Evolutionary conservation across 1,284 basidiomycete species (phyloP).

Genomic region (Butyriboletus appendiculatus): DNA sequence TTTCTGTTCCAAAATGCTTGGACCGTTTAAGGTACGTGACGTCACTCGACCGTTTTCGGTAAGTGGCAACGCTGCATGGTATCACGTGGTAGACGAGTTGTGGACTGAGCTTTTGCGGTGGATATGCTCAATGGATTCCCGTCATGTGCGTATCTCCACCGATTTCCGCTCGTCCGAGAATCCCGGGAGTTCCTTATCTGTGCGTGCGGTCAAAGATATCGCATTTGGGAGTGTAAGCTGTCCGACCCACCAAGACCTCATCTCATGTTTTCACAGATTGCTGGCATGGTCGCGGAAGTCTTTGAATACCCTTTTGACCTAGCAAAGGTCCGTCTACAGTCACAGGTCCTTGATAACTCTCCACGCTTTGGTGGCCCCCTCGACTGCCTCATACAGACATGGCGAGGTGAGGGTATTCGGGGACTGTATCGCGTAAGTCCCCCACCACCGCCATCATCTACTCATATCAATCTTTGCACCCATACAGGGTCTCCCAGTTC

Average conservation of each 20-base stretch:
- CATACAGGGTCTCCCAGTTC: constrained; percentile 80
- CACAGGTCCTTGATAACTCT: constrained; percentile 75
- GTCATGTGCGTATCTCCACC: neutral
- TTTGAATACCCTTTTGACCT: constrained; percentile 89
- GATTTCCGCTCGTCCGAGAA: neutral
- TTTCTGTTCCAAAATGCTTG: constrained; percentile 11
- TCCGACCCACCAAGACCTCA: neutral
- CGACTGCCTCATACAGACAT: constrained; percentile 82
- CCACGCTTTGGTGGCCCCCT: constrained; percentile 76
- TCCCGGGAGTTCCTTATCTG: neutral
- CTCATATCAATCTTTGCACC: neutral
- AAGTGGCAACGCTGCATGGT: neutral
- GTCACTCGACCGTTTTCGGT: constrained; percentile 19
- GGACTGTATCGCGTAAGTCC: constrained; percentile 78
- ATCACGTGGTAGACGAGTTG: constrained; percentile 5
- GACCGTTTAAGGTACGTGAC: constrained; percentile 25
- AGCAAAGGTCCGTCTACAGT: constrained; percentile 82
- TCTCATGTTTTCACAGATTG: constrained; percentile 43
- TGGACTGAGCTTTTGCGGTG: no score
- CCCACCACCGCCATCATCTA: neutral
- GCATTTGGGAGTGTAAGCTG: constrained; percentile 55
- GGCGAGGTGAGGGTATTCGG: constrained; percentile 71
- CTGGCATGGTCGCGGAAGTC: constrained; percentile 82
- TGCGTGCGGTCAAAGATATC: constrained; percentile 53
- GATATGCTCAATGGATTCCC: neutral